Base-by-base conservation (phyloP, 164 flowering plant genomes). In the Tinospora cordifolia region DNA sequence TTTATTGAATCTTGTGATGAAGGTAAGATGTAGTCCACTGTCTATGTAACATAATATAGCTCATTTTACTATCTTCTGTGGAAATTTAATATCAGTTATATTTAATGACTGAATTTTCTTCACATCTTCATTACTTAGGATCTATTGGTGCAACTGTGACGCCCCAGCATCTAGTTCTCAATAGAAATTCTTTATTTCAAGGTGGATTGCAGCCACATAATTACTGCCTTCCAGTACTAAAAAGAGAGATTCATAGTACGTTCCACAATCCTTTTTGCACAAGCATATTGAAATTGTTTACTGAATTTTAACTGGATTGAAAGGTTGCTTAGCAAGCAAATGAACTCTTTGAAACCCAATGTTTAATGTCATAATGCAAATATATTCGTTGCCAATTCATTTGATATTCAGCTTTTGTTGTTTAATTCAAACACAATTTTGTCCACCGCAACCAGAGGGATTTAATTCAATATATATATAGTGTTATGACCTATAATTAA, bases 151-250 rank as follows among this genome's bases (percentile, higher is more conserved):
- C 99, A 41, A 92, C 99, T 60, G 99, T 95, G 78, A 92, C 99
- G 12, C 99, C 97, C 26, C 99, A 95, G 64, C 99, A 95, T 86
- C 90, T 95, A 72, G 73, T 92, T 75, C 87, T 95, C 63, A 95
- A 91, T 75, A 86, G 99, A 76, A 95, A 92, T 77, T 81, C 94
- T 25, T 73, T 95, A 26, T 95, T 95, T 78, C 94, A 88, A 82
- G 99, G 99, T 66, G 98, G 98, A 75, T 72, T 95, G 73, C 98
- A 84, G 72, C 99, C 99, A 14, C 99, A 95, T 72, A 86, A 86
- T 71, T 91, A 88, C 76, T 95, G 99, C 77, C 98, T 95, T 80
- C 99, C 99, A n/a, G 88, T 95, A 15, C 86, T 92, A 25, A 95
- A 95, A 77, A 82, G 99, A 80, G 98, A 95, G 85, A 87, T 69